Conservation (phyloP, 306 rosid species). For the Cicer yamashitae region DNA sequence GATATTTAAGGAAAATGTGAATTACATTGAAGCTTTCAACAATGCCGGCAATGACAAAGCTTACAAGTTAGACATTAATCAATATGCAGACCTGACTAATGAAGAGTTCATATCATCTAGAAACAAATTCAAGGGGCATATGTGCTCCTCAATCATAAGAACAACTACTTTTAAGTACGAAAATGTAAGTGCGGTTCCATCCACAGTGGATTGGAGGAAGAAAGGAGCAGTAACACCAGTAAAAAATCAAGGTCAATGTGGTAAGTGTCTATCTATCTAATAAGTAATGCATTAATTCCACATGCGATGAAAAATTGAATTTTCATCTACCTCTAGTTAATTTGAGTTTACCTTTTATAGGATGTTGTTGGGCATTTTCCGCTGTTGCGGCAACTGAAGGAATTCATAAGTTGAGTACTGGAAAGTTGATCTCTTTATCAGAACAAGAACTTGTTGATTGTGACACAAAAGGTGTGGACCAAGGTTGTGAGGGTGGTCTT, state of each 20-base stretch:
- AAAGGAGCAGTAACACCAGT: slow-evolving; percentile 55
- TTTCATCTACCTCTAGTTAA: neutral
- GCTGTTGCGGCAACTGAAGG: slow-evolving; percentile 61
- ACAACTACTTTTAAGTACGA: slow-evolving; percentile 48
- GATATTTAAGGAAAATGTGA: slow-evolving; percentile 47
- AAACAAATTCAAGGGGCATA: slow-evolving; percentile 54
- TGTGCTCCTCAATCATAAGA: slow-evolving; percentile 41
- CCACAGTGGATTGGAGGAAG: slow-evolving; percentile 50
- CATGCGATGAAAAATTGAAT: neutral
- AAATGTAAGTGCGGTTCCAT: slow-evolving; percentile 35
- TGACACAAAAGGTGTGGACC: slow-evolving; percentile 46
- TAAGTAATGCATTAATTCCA: neutral
- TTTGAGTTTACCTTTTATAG: slow-evolving; percentile 27
- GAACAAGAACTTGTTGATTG: slow-evolving; percentile 66
- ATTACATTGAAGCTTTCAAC: slow-evolving; percentile 47
- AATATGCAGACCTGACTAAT: slow-evolving; percentile 55
- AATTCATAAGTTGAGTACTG: slow-evolving; percentile 39
- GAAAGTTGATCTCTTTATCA: slow-evolving; percentile 44
- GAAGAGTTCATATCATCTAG: slow-evolving; percentile 55
- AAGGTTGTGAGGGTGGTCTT: slow-evolving; percentile 56
- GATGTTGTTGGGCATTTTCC: slow-evolving; percentile 61
- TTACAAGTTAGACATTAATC: slow-evolving; percentile 49
- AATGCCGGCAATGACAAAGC: slow-evolving; percentile 34
- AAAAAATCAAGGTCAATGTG: slow-evolving; percentile 58
- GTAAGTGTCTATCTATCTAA: slow-evolving; percentile 7